Percentiles rank a stretch among this genome's conserved stretches.
Evolutionary conservation across 2,329 filamentous ascomycete genomes (phyloP).

Genomic region (Exophiala sp.): DNA sequence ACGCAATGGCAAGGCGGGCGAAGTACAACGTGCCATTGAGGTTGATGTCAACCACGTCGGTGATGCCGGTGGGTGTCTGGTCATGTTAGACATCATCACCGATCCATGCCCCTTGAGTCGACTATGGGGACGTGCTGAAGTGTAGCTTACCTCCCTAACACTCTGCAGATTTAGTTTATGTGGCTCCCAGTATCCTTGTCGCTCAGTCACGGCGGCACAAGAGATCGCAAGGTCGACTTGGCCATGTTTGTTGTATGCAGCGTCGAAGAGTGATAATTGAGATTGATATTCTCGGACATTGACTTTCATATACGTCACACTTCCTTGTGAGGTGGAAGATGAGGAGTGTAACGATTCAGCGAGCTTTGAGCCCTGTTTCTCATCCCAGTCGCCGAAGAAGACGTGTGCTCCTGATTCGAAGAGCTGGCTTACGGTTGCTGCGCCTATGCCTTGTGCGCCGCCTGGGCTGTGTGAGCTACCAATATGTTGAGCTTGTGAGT

Average conservation of each 20-base stretch:
- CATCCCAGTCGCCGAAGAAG: constrained; percentile 42
- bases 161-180: constrained; percentile 19
- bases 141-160: constrained; percentile 17
- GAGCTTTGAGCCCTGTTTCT: constrained; percentile 29
- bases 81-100: neutral
- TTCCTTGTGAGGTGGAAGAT: constrained; percentile 7
- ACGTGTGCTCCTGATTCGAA: constrained; percentile 40
- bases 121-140: neutral
- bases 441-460: constrained; percentile 45
- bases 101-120: neutral
- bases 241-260: constrained; percentile 42
- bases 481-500: neutral
- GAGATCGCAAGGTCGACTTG: constrained; percentile 49
- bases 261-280: constrained; percentile 46
- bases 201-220: constrained; percentile 47
- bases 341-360: constrained; percentile 16
- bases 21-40: constrained; percentile 45
- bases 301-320: constrained; percentile 23
- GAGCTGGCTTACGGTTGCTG: constrained; percentile 40
- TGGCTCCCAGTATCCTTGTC: constrained; percentile 23
- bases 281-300: constrained; percentile 48
- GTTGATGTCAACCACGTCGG: constrained; percentile 34
- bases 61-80: constrained; percentile 20
- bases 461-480: constrained; percentile 8
- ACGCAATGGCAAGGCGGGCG: constrained; percentile 49